Base-by-base conservation (phyloP, 208 protist species). In the Phytomonas francai region DNA sequence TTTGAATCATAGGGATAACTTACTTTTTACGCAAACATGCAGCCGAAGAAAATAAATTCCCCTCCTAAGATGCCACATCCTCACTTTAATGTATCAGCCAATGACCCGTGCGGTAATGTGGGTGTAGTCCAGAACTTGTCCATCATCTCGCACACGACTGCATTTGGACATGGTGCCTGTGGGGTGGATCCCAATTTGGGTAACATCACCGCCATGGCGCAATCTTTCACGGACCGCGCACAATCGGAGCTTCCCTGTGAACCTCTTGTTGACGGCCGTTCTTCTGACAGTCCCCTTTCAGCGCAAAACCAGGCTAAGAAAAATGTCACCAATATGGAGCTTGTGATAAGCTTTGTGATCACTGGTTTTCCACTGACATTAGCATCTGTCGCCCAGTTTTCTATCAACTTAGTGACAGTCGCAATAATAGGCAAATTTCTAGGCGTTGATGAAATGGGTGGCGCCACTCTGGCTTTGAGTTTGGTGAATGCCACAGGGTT, bases 401-500 rank as follows among this genome's bases (percentile, higher is more conserved):
- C 86, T 22, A 72, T 94, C 57, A 89, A 87, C 63, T 73, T 82
- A 19, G 71, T 84, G 3, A 84, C 91, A 31, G 78, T 94, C 63
- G 51, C 84, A 42, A 76, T 91, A 32, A 78, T 89, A 60, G 89
- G 89, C 5, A 63, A 57, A 63, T 67, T 80, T 33, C 68, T 94
- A 16, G 84, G 84, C 27, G 75, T 85, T 22, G 71, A 84, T 62
- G 82, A 83, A 34, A 76, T 94, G 57, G 89, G 86, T 63, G 89
- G 84, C 39, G 81, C 80, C 1, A 79, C 89, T 4, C 69, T 94
- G 30, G 89, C 89, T 1, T 64, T 90, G 54, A 87, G 89, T 0
- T 71, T 94, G 30, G 71, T 94, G 31, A 94, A 94, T 61, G 89
- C 89, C 28, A 94, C 89, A 32, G 89, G 84, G 22, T 94, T 92